Evolutionary conservation across 176 grass and related monocot genomes (phyloP).

Genomic region (Zoysia pacifica): DNA sequence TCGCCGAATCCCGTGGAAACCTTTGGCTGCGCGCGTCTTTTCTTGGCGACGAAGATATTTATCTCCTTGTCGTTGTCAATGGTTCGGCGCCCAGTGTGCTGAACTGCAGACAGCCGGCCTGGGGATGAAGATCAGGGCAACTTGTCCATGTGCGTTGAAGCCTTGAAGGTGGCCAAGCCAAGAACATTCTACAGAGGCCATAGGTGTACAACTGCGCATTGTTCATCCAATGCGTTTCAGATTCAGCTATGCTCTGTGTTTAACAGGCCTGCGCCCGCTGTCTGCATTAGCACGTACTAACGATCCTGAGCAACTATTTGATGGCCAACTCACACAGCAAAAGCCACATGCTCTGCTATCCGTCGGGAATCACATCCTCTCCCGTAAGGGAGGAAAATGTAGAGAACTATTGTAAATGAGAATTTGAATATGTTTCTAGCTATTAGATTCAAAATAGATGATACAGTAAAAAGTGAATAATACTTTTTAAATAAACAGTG

Average conservation of each 20-base stretch:
- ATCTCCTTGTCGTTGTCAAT: neutral
- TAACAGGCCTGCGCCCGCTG: neutral
- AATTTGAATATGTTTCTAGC: neutral
- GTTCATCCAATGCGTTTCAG: too few species aligned
- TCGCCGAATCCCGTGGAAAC: slow-evolving; percentile 22
- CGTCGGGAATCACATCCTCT: neutral
- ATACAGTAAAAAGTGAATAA: too few species aligned
- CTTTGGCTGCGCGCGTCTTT: neutral
- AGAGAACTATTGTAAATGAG: neutral
- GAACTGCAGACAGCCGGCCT: neutral
- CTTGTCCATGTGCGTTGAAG: neutral
- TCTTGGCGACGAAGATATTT: neutral
- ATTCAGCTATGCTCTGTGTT: neutral
- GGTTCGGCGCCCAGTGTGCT: neutral
- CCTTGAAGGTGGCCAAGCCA: neutral
- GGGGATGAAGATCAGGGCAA: neutral
- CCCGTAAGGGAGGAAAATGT: neutral
- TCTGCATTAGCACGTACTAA: neutral
- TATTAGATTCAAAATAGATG: too few species aligned
- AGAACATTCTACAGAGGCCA: neutral
- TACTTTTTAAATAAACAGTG: too few species aligned
- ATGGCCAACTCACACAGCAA: neutral
- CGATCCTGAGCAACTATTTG: neutral
- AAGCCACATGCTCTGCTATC: neutral
- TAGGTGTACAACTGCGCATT: neutral